Percentiles rank a stretch among this genome's conserved stretches.
Conservation (phyloP, 768 basidiomycete genomes). For the Amyloporia xantha region DNA sequence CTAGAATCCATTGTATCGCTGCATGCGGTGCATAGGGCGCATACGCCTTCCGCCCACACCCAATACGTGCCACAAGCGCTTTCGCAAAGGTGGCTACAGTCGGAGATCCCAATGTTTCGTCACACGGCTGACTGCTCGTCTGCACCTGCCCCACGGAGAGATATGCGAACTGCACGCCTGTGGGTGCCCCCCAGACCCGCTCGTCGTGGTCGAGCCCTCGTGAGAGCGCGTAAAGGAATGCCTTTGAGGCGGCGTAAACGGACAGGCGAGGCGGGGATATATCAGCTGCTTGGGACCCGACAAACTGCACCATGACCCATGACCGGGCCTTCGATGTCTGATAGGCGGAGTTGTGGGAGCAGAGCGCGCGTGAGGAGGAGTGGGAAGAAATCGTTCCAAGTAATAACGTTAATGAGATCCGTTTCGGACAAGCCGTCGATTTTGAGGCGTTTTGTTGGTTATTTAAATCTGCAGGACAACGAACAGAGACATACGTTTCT, state of each 20-base stretch:
- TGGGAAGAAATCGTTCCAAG: conserved; percentile 19
- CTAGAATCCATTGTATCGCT: conserved; percentile 3
- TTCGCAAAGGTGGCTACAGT: conserved; percentile 14
- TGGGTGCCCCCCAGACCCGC: conserved; percentile 8
- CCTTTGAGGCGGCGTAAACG: conserved; percentile 20
- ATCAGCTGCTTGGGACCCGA: conserved; percentile 18
- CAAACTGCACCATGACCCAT: conserved; percentile 19
- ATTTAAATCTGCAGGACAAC: background rate
- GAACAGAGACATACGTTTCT: conserved; percentile 10
- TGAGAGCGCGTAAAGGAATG: conserved; percentile 18
- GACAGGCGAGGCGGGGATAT: conserved; percentile 17
- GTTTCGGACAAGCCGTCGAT: conserved; percentile 15
- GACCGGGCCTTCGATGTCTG: conserved; percentile 16
- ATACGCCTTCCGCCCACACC: conserved; percentile 16
- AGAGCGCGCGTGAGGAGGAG: conserved; percentile 22
- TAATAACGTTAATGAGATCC: conserved; percentile 13
- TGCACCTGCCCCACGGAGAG: conserved; percentile 19
- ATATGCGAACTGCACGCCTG: conserved; percentile 20
- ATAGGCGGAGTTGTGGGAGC: conserved; percentile 22
- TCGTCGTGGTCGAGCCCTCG: conserved; percentile 20
- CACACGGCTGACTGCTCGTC: conserved; percentile 4
- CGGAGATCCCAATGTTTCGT: conserved; percentile 9
- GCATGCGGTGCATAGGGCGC: conserved; percentile 18
- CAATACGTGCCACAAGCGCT: conserved; percentile 13
- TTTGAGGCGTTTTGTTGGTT: conserved; percentile 6